Evolutionary conservation across 148 eudicot species (phyloP).

Genomic region (Selenicereus undatus): DNA sequence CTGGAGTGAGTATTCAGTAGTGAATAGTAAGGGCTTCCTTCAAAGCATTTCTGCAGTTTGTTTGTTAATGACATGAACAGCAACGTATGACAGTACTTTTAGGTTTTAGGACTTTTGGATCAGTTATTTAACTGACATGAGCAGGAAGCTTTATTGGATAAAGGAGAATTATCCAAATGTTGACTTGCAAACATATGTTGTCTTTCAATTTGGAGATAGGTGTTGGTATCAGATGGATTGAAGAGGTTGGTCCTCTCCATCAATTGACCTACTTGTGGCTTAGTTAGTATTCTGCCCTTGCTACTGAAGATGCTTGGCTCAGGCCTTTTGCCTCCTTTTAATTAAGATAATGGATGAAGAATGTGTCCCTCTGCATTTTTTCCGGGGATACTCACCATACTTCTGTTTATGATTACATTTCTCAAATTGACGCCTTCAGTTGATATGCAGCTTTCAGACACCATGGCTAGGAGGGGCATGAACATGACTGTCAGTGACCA

Average conservation of each 20-base stretch:
- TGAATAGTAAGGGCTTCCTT: neutral
- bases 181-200: neutral
- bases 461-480: constrained; percentile 77
- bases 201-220: neutral
- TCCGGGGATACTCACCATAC: neutral
- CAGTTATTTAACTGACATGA: too few relatives aligned
- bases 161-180: too few relatives aligned
- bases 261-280: neutral
- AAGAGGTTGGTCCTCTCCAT: neutral
- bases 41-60: neutral
- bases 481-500: constrained; percentile 82
- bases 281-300: neutral
- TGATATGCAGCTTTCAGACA: constrained; percentile 70
- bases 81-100: neutral
- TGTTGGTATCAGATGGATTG: neutral
- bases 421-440: constrained; percentile 5
- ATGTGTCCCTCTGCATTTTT: too few relatives aligned
- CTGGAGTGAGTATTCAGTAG: neutral
- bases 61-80: neutral
- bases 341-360: too few relatives aligned
- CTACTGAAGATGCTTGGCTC: neutral
- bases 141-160: too few relatives aligned
- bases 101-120: too few relatives aligned
- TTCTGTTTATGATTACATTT: neutral
- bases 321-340: neutral